phyloP scores from a whole-genome alignment of 495 filamentous ascomycete genomes.

The Aspergillus hancockii region DNA sequence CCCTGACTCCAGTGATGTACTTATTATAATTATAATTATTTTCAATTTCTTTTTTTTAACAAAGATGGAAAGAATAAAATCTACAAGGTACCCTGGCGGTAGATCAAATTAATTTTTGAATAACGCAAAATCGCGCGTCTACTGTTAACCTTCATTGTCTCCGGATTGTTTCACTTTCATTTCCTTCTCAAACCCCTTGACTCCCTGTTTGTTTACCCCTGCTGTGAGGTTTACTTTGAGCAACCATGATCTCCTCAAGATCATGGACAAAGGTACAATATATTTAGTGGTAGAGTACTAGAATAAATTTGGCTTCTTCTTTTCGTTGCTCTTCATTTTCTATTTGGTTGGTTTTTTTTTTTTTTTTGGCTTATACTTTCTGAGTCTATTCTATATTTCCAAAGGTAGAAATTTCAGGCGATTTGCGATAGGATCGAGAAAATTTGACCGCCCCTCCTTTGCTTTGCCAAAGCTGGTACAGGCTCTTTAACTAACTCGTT shows the following conservation, averaged over 20 bases:
- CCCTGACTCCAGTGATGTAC: neutral
- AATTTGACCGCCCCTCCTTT: neutral
- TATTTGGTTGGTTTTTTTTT: neutral
- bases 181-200: slow-evolving; percentile 3
- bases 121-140: neutral
- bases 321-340: neutral
- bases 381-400: neutral
- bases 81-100: too few relatives aligned
- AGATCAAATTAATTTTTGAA: neutral
- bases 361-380: neutral
- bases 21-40: too few relatives aligned
- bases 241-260: slow-evolving; percentile 11
- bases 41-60: neutral
- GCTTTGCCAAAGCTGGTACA: neutral
- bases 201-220: slow-evolving; percentile 14
- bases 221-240: slow-evolving; percentile 5
- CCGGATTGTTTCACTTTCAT: slow-evolving; percentile 7
- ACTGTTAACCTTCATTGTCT: slow-evolving; percentile 1
- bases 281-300: too few relatives aligned
- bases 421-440: neutral
- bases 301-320: neutral
- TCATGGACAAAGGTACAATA: neutral
- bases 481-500: too few relatives aligned
- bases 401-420: too few relatives aligned
- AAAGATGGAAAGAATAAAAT: neutral